phyloP scores from a whole-genome alignment of 768 basidiomycete species.

The Suillus weaverae region DNA sequence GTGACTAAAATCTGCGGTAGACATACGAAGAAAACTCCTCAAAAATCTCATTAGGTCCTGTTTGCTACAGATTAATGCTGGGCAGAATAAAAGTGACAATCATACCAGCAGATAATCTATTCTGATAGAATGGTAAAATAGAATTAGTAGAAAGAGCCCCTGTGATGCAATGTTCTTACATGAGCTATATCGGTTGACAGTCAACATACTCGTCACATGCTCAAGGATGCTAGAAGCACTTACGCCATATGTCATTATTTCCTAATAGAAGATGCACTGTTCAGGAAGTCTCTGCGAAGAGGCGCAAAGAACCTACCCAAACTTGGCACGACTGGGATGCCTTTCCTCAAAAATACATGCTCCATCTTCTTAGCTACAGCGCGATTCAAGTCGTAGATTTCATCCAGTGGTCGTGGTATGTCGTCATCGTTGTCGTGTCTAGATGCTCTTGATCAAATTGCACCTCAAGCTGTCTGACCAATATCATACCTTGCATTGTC shows the following conservation, averaged over 20 bases:
- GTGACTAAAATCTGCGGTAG: neutral
- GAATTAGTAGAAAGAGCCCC: neutral
- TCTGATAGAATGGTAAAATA: conserved; percentile 38
- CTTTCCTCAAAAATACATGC: conserved; percentile 61
- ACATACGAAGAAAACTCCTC: conserved; percentile 67
- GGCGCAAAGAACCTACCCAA: conserved; percentile 48
- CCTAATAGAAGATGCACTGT: conserved; percentile 41
- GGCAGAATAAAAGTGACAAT: conserved; percentile 1
- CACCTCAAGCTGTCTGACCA: too few species aligned
- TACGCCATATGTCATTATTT: conserved; percentile 91
- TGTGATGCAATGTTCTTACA: conserved; percentile 37
- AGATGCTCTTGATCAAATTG: neutral
- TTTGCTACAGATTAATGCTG: conserved; percentile 9
- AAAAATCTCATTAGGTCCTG: conserved; percentile 68
- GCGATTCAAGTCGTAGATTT: conserved; percentile 77
- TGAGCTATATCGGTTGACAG: conserved; percentile 45
- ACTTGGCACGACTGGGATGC: conserved; percentile 79
- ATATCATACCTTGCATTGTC: conserved; percentile 62
- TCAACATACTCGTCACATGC: conserved; percentile 15
- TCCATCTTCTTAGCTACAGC: conserved; percentile 70
- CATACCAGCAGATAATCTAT: conserved; percentile 63
- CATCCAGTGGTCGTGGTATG: conserved; percentile 71
- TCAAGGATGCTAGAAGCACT: conserved; percentile 30
- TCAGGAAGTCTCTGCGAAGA: neutral
- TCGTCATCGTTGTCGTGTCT: conserved; percentile 85